phyloP scores from a whole-genome alignment of 2,329 filamentous ascomycete species.

The Penicillium sp. region DNA sequence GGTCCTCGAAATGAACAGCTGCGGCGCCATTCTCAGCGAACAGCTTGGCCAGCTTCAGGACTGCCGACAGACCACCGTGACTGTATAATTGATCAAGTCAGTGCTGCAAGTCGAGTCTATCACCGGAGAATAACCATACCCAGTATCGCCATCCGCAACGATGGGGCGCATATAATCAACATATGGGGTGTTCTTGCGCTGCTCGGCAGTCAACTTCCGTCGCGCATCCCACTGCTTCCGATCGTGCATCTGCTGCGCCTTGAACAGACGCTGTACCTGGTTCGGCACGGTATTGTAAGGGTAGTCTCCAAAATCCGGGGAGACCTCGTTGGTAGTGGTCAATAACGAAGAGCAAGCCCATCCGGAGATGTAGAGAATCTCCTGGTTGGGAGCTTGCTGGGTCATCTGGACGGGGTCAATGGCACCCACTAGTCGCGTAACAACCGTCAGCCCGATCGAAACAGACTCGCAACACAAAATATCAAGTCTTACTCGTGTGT shows the following conservation, averaged over 20 bases:
- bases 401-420: slow-evolving; percentile 99
- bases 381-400: slow-evolving; percentile 93
- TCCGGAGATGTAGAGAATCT: slow-evolving; percentile 92
- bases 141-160: slow-evolving; percentile 93
- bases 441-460: slow-evolving; percentile 17
- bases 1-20: slow-evolving; percentile 96
- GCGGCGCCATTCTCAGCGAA: slow-evolving; percentile 97
- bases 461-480: background rate
- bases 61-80: slow-evolving; percentile 88
- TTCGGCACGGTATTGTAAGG: slow-evolving; percentile 99
- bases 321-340: slow-evolving; percentile 95
- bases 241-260: slow-evolving; percentile 96
- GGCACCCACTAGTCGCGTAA: slow-evolving; percentile 73
- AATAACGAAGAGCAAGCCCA: slow-evolving; percentile 96
- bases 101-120: background rate
- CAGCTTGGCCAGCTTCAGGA: slow-evolving; percentile 93
- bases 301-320: slow-evolving; percentile 96
- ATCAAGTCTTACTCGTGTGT: slow-evolving; percentile 72
- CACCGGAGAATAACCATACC: slow-evolving; percentile 43
- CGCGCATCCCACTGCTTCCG: slow-evolving; percentile 90
- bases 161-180: slow-evolving; percentile 93
- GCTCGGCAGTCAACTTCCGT: slow-evolving; percentile 72
- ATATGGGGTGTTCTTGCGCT: slow-evolving; percentile 78
- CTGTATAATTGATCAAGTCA: slow-evolving; percentile 43
- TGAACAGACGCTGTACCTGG: slow-evolving; percentile 93